phyloP scores from a whole-genome alignment of 768 basidiomycete species.

The Lanmaoa pseudosensibilis region DNA sequence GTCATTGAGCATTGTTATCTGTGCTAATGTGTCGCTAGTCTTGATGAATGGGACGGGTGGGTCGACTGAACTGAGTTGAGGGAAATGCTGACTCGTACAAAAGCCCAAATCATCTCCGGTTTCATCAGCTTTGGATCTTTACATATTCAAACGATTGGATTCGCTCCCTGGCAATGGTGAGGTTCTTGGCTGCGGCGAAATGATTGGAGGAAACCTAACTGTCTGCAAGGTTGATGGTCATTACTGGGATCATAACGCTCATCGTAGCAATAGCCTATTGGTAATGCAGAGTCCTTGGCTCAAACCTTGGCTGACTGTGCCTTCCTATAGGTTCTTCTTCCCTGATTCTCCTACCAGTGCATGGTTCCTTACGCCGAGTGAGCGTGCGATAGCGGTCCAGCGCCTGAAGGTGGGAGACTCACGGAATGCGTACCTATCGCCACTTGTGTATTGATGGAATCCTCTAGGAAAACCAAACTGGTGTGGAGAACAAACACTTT shows the following conservation, averaged over 20 bases:
- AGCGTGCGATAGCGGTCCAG: conserved; percentile 60
- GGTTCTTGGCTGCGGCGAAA: background rate
- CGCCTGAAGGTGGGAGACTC: conserved; percentile 54
- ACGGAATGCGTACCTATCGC: background rate
- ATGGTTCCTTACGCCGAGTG: conserved; percentile 69
- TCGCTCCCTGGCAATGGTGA: conserved; percentile 76
- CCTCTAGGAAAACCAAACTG: conserved; percentile 68
- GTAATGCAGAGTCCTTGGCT: conserved; percentile 30
- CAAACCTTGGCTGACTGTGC: background rate
- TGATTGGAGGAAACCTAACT: background rate
- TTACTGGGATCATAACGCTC: conserved; percentile 62
- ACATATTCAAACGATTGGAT: conserved; percentile 54
- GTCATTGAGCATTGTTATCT: background rate
- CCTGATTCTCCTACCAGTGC: conserved; percentile 75
- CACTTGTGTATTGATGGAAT: background rate
- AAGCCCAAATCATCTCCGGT: conserved; percentile 69
- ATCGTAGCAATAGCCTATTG: conserved; percentile 53
- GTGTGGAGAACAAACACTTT: conserved; percentile 79
- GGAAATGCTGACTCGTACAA: conserved; percentile 3
- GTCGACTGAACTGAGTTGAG: background rate
- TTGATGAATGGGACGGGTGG: conserved; percentile 74
- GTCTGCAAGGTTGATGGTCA: conserved; percentile 59
- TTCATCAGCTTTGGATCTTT: conserved; percentile 67
- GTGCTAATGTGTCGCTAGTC: conserved; percentile 38
- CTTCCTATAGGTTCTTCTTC: conserved; percentile 55